Evolutionary conservation across 1,284 basidiomycete species (phyloP).

Genomic region (Fomitopsis schrenkii): DNA sequence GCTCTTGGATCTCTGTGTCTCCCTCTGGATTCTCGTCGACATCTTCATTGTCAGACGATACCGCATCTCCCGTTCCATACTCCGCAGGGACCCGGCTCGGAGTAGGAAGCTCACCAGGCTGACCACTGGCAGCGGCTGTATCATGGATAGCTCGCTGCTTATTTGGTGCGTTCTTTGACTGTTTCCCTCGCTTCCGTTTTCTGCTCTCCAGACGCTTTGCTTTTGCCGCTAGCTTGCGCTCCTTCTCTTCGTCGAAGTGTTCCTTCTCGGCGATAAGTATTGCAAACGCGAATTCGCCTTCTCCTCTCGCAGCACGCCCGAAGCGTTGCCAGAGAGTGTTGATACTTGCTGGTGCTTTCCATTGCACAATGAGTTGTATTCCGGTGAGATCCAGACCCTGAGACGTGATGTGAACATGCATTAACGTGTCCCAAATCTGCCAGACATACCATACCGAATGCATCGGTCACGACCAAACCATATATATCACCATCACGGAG

Average conservation of each 20-base stretch:
- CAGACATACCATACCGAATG: slow-evolving; percentile 30
- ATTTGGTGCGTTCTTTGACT: background rate
- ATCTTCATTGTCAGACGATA: no score
- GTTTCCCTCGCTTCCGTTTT: background rate
- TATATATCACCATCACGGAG: slow-evolving; percentile 16
- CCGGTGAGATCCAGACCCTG: slow-evolving; percentile 24
- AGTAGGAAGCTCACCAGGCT: no score
- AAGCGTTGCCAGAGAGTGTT: slow-evolving; percentile 17
- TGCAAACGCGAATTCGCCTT: slow-evolving; percentile 3
- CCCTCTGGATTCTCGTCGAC: no score
- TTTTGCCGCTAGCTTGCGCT: background rate
- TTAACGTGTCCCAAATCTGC: slow-evolving; percentile 15
- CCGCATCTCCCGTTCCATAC: no score
- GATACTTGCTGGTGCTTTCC: slow-evolving; percentile 13
- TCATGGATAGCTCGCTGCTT: background rate
- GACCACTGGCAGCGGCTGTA: background rate
- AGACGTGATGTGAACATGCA: slow-evolving; percentile 7
- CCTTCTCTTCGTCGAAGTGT: slow-evolving; percentile 9
- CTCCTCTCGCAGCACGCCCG: slow-evolving; percentile 12
- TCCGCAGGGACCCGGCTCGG: no score
- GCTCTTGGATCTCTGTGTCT: no score
- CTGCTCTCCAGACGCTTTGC: background rate
- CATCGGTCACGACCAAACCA: slow-evolving; percentile 26
- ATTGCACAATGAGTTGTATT: slow-evolving; percentile 17
- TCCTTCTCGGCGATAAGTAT: slow-evolving; percentile 13